These are phyloP conservation scores for Pleurotus djamor DNA, from an alignment of 768 basidiomycete species.

Conservation along the genomic window DNA sequence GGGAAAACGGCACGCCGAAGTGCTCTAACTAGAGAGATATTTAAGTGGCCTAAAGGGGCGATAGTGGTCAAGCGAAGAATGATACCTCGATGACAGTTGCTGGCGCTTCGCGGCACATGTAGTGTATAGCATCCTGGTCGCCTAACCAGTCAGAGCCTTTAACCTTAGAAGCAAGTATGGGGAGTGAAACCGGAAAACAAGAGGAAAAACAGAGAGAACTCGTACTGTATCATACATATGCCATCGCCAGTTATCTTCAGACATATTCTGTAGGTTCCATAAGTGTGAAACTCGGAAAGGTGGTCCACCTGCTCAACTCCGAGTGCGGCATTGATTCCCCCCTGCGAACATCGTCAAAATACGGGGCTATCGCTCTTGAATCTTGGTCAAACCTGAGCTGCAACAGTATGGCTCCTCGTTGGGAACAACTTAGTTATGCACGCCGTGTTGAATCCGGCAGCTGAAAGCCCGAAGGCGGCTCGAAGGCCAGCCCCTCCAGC, in stretches of 20 bases:
- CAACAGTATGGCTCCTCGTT: conserved; percentile 96
- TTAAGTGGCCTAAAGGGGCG: not conserved
- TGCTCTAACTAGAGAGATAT: conserved; percentile 76
- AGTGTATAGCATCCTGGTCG: conserved; percentile 99
- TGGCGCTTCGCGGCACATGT: conserved; percentile 98
- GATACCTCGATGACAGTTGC: conserved; percentile 81
- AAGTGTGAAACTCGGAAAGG: conserved; percentile 6
- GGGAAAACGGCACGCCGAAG: conserved; percentile 97
- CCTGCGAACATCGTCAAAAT: conserved; percentile 40
- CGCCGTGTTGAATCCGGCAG: conserved; percentile 97
- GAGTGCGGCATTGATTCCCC: conserved; percentile 96
- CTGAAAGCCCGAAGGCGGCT: conserved; percentile 96
- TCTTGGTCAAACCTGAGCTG: conserved; percentile 70
- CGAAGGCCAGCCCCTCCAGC: conserved; percentile 97
- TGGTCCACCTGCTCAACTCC: conserved; percentile 50
- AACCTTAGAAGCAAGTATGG: conserved; percentile 50
- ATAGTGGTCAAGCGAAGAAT: not conserved
- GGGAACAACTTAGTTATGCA: conserved; percentile 99
- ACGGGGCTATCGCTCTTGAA: not conserved
- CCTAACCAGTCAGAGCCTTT: conserved; percentile 99
- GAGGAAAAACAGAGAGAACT: conserved; percentile 7
- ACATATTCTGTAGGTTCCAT: conserved; percentile 75
- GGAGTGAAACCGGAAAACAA: not conserved
- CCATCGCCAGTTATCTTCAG: conserved; percentile 99
- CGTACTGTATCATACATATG: conserved; percentile 95